Base-by-base conservation (phyloP, 805 yeast genomes). In the Candida gorgasii region DNA sequence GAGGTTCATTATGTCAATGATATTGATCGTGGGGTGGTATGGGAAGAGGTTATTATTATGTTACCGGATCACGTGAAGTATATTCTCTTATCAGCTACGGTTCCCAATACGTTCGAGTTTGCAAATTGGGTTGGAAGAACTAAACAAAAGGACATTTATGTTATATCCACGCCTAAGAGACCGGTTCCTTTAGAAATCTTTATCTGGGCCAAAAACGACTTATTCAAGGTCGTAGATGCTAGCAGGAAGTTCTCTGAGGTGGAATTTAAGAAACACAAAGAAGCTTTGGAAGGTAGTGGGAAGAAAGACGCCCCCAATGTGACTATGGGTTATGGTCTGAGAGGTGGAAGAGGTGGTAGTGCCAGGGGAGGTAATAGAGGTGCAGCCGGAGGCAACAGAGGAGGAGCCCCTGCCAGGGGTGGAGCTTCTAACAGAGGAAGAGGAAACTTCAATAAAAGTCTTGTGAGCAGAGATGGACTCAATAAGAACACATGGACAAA, bases 81-180 rank as follows among this genome's bases (percentile, higher is more conserved):
- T 57, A 97, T 92, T 3, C 87, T 92, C 56, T 68, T 92, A 50
- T 89, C 97, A 11, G 98, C 98, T 37, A 92, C 99, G 1, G 92
- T 92, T 52, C 99, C 99, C 18, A 92, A 92, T 61, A 97, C 98
- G 1, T 46, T 49, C 44, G 99, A 93, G 59, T 93, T 93, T 73
- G 99, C 99, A 7, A 87, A 85, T 50, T 93, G 99, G 99, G 92
- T 93, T 14, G 98, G 99, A 4, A 76, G 99, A 62, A 93, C 99
- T 0, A 93, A 93, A 59, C 90, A 88, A 54, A 92, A 90, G 61
- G 95, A 93, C 56, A 92, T 93, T 7, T 92, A 93, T 55, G 99
- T 93, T 36, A 93, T 93, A 15, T 89, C 96, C 0, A 93, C 99
- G 0, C 89, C 96, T 9, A 88, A 93, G 61, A 82, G 99, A 60